phyloP scores from a whole-genome alignment of 2,329 filamentous ascomycete species.

The Neopestalotiopsis sp. region DNA sequence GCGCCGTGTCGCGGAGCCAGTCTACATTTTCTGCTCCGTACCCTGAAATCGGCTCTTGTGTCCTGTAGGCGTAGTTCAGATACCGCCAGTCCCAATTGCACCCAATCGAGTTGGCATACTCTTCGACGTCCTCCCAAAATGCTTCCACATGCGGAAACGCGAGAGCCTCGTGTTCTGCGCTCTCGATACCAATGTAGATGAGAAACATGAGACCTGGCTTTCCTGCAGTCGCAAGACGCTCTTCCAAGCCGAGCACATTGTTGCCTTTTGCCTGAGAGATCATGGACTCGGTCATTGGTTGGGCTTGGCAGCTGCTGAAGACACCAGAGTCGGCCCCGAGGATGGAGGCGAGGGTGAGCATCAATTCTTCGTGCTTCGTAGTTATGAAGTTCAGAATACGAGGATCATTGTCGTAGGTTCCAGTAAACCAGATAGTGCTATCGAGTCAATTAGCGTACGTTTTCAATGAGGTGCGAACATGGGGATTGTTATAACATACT shows the following conservation, averaged over 20 bases:
- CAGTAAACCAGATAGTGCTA: constrained; percentile 20
- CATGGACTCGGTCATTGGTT: constrained; percentile 43
- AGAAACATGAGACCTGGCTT: constrained; percentile 32
- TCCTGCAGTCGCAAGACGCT: constrained; percentile 33
- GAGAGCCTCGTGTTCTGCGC: constrained; percentile 30
- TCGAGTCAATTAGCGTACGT: neutral
- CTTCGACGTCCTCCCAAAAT: constrained; percentile 34
- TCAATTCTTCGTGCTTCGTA: constrained; percentile 43
- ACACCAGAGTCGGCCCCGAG: constrained; percentile 33
- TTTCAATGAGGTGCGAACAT: rapidly evolving
- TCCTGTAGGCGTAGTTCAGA: constrained; percentile 42
- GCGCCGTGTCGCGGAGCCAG: constrained; percentile 33
- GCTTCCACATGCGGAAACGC: constrained; percentile 34
- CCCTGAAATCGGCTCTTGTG: constrained; percentile 34
- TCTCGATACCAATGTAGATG: constrained; percentile 35
- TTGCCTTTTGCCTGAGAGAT: constrained; percentile 41
- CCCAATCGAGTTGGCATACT: constrained; percentile 21
- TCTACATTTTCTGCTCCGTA: constrained; percentile 41
- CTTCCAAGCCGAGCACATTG: constrained; percentile 43
- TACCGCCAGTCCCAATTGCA: constrained; percentile 37
- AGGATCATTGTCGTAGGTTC: constrained; percentile 23
- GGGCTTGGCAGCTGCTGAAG: constrained; percentile 36
- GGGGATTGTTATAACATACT: neutral
- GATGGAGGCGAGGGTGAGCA: constrained; percentile 34
- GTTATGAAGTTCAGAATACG: constrained; percentile 40